phyloP scores from a whole-genome alignment of 1,284 basidiomycete genomes.

The Apiotrichum domesticum region DNA sequence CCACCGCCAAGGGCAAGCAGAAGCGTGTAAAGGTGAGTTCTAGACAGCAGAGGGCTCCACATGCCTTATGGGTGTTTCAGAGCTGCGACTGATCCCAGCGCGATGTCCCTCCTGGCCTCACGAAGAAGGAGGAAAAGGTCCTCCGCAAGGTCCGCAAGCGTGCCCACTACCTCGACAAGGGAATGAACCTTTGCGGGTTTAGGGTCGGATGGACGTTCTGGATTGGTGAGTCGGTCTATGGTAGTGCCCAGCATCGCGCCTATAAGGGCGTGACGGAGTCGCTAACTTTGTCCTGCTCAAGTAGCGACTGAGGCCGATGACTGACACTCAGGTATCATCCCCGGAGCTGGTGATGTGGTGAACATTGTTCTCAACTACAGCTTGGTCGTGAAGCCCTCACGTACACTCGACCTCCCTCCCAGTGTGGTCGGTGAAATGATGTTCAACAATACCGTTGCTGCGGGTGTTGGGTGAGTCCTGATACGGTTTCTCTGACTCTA shows the following conservation, averaged over 20 bases:
- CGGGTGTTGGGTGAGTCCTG: constrained; percentile 54
- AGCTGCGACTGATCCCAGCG: constrained; percentile 50
- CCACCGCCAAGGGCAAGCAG: constrained; percentile 59
- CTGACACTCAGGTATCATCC: constrained; percentile 38
- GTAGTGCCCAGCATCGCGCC: not conserved
- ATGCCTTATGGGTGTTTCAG: not conserved
- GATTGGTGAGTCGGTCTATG: constrained; percentile 52
- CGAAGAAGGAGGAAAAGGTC: constrained; percentile 67
- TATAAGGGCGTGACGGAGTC: not conserved
- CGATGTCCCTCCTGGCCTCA: constrained; percentile 68
- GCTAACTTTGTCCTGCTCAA: not conserved
- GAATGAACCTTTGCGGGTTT: constrained; percentile 73
- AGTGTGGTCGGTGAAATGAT: constrained; percentile 71
- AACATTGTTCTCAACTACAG: constrained; percentile 57
- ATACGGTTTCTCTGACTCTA: too few species aligned
- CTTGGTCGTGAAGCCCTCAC: constrained; percentile 70
- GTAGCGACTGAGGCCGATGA: not conserved
- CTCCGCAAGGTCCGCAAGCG: constrained; percentile 66
- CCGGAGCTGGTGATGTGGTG: constrained; percentile 41
- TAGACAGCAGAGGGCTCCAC: not conserved
- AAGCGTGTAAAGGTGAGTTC: constrained; percentile 61
- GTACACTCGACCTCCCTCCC: constrained; percentile 56
- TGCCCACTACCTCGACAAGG: constrained; percentile 88
- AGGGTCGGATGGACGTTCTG: constrained; percentile 80
- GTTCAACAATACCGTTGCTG: constrained; percentile 69